Percentiles rank a stretch among this genome's conserved stretches.
Evolutionary conservation across 2,329 filamentous ascomycete genomes (phyloP).

Genomic region (Apiospora marii): DNA sequence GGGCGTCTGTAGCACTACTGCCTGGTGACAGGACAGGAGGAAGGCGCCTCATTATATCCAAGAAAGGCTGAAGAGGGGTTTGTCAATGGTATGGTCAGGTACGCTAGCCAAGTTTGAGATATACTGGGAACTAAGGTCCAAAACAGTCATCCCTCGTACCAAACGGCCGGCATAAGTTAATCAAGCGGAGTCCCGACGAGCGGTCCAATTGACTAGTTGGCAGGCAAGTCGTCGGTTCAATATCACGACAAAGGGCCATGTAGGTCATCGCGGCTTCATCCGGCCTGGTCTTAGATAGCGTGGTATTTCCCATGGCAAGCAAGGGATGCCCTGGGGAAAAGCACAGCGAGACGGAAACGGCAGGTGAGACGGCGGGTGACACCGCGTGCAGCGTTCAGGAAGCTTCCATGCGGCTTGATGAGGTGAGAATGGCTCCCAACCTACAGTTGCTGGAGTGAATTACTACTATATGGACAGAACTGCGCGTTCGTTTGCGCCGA

Average conservation of each 20-base stretch:
- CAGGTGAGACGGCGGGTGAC: not conserved
- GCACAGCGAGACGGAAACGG: not conserved
- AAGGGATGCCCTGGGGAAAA: not conserved
- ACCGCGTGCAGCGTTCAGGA: constrained; percentile 2
- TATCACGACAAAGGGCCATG: not conserved
- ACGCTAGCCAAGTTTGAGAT: not conserved
- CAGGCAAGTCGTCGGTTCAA: not conserved
- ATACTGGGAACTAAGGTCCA: not conserved
- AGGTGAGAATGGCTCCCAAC: constrained; percentile 3
- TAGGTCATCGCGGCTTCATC: not conserved
- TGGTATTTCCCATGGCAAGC: not conserved
- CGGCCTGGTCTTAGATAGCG: not conserved
- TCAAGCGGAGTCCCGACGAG: not conserved
- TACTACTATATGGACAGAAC: not conserved
- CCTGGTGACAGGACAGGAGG: not conserved
- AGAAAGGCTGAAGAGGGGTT: not conserved
- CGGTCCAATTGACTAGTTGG: not conserved
- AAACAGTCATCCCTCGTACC: not conserved
- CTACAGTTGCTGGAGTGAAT: not conserved
- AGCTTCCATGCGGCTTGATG: constrained; percentile 13
- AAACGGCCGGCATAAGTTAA: not conserved
- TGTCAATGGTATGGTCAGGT: not conserved
- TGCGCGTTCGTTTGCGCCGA: not conserved
- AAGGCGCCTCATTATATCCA: not conserved
- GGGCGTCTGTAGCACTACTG: not conserved